A percentile compares a stretch with the other conserved stretches of the same genome.
phyloP scores from a whole-genome alignment of 441 rosid genomes.

The Gossypium lobatum region DNA sequence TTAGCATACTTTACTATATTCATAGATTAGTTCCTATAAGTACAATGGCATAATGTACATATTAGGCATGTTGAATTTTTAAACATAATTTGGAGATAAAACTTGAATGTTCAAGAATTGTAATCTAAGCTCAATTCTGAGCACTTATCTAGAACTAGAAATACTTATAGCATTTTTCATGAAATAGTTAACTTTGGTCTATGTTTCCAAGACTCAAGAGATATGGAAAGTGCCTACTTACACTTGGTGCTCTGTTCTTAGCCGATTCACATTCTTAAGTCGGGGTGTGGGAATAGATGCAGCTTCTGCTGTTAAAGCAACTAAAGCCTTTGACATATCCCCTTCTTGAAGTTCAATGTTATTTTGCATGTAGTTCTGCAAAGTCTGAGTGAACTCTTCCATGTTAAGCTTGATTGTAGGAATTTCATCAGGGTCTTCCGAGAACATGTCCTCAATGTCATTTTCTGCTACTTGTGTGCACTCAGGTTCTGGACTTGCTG shows the following conservation, averaged over 20 bases:
- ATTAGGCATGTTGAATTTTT: background rate
- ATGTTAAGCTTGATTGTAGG: slow-evolving; percentile 50
- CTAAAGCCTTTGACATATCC: slow-evolving; percentile 51
- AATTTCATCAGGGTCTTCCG: slow-evolving; percentile 58
- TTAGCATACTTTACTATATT: background rate
- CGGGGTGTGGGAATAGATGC: slow-evolving; percentile 40
- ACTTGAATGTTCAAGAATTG: background rate
- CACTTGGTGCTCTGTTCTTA: slow-evolving; percentile 61
- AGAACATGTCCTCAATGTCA: slow-evolving; percentile 53
- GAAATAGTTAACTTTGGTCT: slow-evolving; percentile 11
- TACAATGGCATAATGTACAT: background rate
- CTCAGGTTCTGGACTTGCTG: slow-evolving; percentile 58
- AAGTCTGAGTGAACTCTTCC: slow-evolving; percentile 44
- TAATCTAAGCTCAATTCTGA: slow-evolving; percentile 2
- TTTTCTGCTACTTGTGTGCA: slow-evolving; percentile 29
- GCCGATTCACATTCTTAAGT: slow-evolving; percentile 36
- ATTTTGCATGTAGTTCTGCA: slow-evolving; percentile 48
- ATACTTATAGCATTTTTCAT: background rate
- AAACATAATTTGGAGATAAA: background rate
- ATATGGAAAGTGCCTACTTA: slow-evolving; percentile 29
- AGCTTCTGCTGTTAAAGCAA: slow-evolving; percentile 43
- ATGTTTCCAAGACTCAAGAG: background rate
- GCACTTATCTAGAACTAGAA: slow-evolving; percentile 14
- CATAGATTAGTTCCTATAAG: background rate
- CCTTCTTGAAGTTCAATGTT: slow-evolving; percentile 45